Evolutionary conservation across 352 stramenopile genomes (phyloP).

Genomic region (Pythium aristosporum): DNA sequence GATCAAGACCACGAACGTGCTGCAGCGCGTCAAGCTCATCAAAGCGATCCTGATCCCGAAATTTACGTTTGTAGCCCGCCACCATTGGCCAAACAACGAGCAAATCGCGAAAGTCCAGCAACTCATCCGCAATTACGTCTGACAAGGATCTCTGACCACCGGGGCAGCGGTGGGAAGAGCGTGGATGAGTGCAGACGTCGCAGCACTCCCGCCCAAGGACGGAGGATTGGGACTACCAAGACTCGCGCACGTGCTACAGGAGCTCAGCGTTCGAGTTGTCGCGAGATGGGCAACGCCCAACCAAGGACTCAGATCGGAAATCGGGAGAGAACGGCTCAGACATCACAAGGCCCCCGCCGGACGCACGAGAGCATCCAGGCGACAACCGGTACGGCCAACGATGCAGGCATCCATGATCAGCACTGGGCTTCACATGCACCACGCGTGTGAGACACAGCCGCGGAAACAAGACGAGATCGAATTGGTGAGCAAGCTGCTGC

Average conservation of each 20-base stretch:
- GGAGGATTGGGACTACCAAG: background rate
- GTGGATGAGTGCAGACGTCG: background rate
- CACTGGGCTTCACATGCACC: background rate
- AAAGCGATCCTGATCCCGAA: slow-evolving; percentile 10
- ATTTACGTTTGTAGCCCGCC: slow-evolving; percentile 8
- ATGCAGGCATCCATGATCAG: background rate
- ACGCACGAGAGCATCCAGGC: background rate
- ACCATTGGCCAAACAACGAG: background rate
- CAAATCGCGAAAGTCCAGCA: background rate
- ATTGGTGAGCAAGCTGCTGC: background rate
- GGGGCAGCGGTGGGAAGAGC: background rate
- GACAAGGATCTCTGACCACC: background rate
- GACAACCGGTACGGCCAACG: background rate
- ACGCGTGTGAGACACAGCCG: background rate
- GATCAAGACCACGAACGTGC: slow-evolving; percentile 19
- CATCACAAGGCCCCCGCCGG: background rate
- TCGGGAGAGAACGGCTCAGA: background rate
- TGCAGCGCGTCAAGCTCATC: slow-evolving; percentile 7
- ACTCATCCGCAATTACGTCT: background rate
- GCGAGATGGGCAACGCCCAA: background rate
- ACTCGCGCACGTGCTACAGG: background rate
- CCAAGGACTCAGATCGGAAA: background rate
- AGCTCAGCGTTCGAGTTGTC: background rate
- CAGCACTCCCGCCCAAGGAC: background rate
- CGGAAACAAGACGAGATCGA: background rate